phyloP scores from a whole-genome alignment of 768 basidiomycete species.

The Kwoniella dejecticola region DNA sequence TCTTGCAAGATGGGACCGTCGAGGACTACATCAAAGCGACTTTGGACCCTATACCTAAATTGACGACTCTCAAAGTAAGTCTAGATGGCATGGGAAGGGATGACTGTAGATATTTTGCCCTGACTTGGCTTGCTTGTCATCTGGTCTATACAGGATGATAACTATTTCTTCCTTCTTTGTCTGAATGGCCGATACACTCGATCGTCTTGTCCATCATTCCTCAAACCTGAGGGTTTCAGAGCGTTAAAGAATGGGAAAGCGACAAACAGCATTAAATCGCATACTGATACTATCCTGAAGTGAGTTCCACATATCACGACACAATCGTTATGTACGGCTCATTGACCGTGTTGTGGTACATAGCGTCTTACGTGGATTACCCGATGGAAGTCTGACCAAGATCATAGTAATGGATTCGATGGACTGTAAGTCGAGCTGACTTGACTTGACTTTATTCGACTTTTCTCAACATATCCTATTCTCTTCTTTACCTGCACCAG shows the following conservation, averaged over 20 bases:
- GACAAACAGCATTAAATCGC: conserved; percentile 65
- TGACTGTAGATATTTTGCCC: too few relatives aligned
- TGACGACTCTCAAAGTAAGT: conserved; percentile 42
- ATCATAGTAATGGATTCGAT: conserved; percentile 72
- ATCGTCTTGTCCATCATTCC: conserved; percentile 64
- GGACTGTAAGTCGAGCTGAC: conserved; percentile 57
- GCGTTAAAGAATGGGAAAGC: conserved; percentile 58
- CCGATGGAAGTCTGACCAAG: conserved; percentile 62
- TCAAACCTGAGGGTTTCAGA: conserved; percentile 66
- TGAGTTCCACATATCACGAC: conserved; percentile 50
- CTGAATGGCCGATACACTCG: conserved; percentile 64
- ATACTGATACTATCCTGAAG: conserved; percentile 73
- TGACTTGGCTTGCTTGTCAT: too few relatives aligned
- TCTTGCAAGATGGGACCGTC: conserved; percentile 58
- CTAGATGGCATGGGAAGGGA: too few relatives aligned
- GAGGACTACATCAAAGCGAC: conserved; percentile 57
- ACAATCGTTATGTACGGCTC: not conserved
- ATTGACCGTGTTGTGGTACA: conserved; percentile 1
- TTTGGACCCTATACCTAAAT: conserved; percentile 56
- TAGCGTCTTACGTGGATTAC: conserved; percentile 60
- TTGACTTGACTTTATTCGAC: too few relatives aligned
- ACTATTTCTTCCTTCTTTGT: conserved; percentile 66
- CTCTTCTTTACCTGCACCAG: too few relatives aligned
- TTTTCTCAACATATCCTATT: too few relatives aligned
- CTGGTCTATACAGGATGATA: too few relatives aligned